These are phyloP conservation scores for Candida montana DNA, from an alignment of 805 yeast species.

Conservation along the genomic window DNA sequence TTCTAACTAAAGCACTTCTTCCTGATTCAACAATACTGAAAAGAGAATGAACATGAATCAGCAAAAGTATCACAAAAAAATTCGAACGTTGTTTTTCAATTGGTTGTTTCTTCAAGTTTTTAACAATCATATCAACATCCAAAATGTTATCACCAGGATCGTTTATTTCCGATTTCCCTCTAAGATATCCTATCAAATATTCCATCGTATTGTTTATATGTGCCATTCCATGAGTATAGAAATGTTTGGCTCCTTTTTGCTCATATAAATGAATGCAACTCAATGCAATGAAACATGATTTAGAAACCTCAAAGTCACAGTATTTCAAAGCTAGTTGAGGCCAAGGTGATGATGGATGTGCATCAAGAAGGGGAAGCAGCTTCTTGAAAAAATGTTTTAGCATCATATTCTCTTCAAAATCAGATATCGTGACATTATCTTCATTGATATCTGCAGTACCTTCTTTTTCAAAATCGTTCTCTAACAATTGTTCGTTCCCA, in stretches of 20 bases:
- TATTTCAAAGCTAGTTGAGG: conserved; percentile 52
- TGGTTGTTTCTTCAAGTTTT: conserved; percentile 31
- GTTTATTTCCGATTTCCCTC: conserved; percentile 18
- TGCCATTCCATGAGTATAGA: conserved; percentile 45
- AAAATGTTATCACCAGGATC: conserved; percentile 13
- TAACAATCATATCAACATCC: conserved; percentile 32
- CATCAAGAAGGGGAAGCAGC: conserved; percentile 47
- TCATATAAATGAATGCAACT: conserved; percentile 56
- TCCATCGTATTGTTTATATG: conserved; percentile 56
- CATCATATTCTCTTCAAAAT: conserved; percentile 49
- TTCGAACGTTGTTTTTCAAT: conserved; percentile 32
- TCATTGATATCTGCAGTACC: conserved; percentile 1
- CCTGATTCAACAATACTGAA: conserved; percentile 53
- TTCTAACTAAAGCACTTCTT: conserved; percentile 44
- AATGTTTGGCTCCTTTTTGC: conserved; percentile 45
- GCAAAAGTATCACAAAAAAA: conserved; percentile 43
- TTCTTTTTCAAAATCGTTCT: neutral
- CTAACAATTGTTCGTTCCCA: neutral
- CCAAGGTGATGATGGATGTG: conserved; percentile 59
- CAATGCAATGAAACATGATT: conserved; percentile 51
- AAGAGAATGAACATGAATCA: conserved; percentile 49
- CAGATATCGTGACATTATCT: conserved; percentile 21
- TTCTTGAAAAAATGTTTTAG: conserved; percentile 51
- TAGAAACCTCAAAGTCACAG: conserved; percentile 52
- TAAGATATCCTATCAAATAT: conserved; percentile 42